Evolutionary conservation across 345 rosid species (phyloP).

Genomic region (Cardamine chenopodiifolia): DNA sequence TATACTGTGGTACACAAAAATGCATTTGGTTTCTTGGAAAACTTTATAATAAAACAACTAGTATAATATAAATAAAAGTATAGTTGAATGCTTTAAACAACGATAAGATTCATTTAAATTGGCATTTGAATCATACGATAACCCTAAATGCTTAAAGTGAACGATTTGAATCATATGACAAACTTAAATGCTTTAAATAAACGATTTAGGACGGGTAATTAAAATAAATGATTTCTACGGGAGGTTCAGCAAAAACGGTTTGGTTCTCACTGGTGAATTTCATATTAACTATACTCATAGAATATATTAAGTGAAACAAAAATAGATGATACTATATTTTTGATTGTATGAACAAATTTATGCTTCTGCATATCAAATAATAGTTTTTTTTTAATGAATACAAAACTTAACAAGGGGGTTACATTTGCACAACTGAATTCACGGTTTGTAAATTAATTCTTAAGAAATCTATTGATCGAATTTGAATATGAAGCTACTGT

Average conservation of each 20-base stretch:
- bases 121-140: background rate
- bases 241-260: background rate
- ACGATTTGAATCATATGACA: too few relatives aligned
- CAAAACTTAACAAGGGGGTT: background rate
- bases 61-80: too few relatives aligned
- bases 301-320: background rate
- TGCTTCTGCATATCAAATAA: background rate
- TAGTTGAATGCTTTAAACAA: too few relatives aligned
- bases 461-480: background rate
- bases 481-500: conserved; percentile 19
- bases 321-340: background rate
- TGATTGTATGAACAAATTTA: background rate
- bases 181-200: background rate
- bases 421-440: background rate
- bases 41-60: too few relatives aligned
- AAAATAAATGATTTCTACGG: background rate
- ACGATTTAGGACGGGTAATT: background rate
- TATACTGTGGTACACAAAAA: too few relatives aligned
- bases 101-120: background rate
- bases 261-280: background rate
- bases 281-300: background rate
- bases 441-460: background rate
- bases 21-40: too few relatives aligned
- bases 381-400: background rate
- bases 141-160: background rate